Evolutionary conservation across 495 filamentous ascomycete genomes (phyloP), one percentile per base, ranked within the genome.

Genomic region (Annulohypoxylon maeteangense): DNA sequence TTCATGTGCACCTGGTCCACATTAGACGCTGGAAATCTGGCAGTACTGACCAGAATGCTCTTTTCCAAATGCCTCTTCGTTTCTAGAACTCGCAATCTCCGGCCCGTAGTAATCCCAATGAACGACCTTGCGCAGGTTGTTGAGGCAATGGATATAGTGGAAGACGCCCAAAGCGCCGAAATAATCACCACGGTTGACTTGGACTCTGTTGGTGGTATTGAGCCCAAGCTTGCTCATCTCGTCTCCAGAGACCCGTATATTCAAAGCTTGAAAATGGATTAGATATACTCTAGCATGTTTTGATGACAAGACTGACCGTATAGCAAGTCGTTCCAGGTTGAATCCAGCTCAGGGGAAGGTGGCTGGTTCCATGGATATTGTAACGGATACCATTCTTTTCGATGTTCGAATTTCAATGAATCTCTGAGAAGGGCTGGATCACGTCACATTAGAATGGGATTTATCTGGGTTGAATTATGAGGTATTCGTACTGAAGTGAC

Each of bases 91-190:
- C 11, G 12, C 45, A 11, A 60, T 34, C n/a, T 16, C n/a, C 12
- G 61, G 68, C 25, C 45, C 44, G 36, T 71, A 71, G 42, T 72
- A 55, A 44, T 77, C 72, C 73, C 70, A 75, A 42, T 68, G 65
- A 0, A 77, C 29, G 14, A 71, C 12, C 20, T 59, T 56, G 25
- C 75, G 70, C 4, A 75, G 67, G 27, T 69, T 74, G 38, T 77
- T 74, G 8, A 79, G 59, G 31, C 79, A 81, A 56, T 81, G 79
- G 0, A 80, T 40, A 27, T 77, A 62, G 47, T 81, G 79, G 44
- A 72, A 76, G 5, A 80, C 78, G 8, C 75, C 75, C 29, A 81
- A 7, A 51, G 71, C 74, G 2, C 64, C 78, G 18, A 78, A 40
- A 54, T 79, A 78, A 32, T 78, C 74, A 2, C 74, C 77, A 23